phyloP scores from a whole-genome alignment of 306 rosid genomes.

The Carpinus fangiana region DNA sequence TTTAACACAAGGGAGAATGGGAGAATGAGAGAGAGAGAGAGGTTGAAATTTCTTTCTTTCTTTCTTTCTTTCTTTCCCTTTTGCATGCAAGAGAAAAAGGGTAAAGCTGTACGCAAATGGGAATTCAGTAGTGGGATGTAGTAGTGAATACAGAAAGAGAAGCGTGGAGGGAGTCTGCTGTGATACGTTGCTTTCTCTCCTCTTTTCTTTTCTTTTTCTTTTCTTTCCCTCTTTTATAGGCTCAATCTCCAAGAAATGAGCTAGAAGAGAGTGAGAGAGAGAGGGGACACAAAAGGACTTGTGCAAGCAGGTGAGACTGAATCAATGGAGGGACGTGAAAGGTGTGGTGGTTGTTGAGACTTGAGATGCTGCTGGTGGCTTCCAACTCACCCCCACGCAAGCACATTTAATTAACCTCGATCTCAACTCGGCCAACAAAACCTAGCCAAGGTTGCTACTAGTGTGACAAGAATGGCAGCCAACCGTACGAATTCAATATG shows the following conservation, averaged over 20 bases:
- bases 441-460: too few relatives aligned
- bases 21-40: not conserved
- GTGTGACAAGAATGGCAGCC: too few relatives aligned
- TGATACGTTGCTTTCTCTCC: constrained; percentile 38
- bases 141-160: constrained; percentile 11
- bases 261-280: constrained; percentile 16
- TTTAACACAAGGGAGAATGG: not conserved
- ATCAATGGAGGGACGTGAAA: constrained; percentile 17
- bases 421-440: not conserved
- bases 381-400: constrained; percentile 28
- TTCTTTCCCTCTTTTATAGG: constrained; percentile 20
- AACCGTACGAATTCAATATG: too few relatives aligned
- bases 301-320: constrained; percentile 44
- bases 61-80: not conserved
- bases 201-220: not conserved
- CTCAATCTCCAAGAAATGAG: constrained; percentile 38
- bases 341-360: constrained; percentile 15
- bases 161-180: constrained; percentile 20
- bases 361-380: constrained; percentile 23
- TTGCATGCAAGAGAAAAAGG: not conserved
- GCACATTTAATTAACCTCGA: constrained; percentile 6
- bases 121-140: constrained; percentile 25
- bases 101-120: not conserved
- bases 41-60: not conserved
- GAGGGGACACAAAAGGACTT: constrained; percentile 22